These are phyloP conservation scores for Pythium vanterpoolii DNA, from an alignment of 352 stramenopile species.

Conservation along the genomic window DNA sequence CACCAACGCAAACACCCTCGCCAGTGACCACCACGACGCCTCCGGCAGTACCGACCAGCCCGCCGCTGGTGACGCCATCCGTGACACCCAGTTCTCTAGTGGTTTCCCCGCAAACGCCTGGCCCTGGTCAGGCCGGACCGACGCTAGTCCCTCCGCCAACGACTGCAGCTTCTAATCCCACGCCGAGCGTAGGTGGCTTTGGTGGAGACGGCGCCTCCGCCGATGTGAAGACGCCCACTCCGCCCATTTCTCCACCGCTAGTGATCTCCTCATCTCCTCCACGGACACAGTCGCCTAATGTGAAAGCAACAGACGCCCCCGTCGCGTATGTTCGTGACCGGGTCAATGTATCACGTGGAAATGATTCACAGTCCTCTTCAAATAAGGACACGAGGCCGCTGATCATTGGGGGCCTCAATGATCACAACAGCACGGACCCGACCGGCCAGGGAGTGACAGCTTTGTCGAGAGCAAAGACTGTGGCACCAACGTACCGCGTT, in stretches of 20 bases:
- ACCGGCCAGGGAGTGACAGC: background rate
- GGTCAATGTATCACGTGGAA: background rate
- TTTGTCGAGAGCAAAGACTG: background rate
- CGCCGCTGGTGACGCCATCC: too few species aligned
- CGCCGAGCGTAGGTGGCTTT: background rate
- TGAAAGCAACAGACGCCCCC: background rate
- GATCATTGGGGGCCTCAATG: constrained; percentile 7
- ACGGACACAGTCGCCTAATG: background rate
- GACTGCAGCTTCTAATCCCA: background rate
- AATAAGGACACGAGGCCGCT: background rate
- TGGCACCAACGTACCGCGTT: background rate
- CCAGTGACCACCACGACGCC: background rate
- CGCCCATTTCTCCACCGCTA: background rate
- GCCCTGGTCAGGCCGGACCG: too few species aligned
- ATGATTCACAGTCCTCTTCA: background rate
- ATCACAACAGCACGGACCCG: background rate
- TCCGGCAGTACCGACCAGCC: too few species aligned
- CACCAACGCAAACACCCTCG: background rate
- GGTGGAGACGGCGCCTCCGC: background rate
- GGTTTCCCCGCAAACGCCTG: too few species aligned
- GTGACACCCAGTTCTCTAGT: too few species aligned
- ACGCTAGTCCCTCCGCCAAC: too few species aligned
- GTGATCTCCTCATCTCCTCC: background rate
- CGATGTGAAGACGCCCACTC: background rate
- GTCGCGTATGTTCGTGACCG: background rate